Evolutionary conservation across 2,329 filamentous ascomycete species (phyloP), one percentile per base, ranked within the genome.

Genomic region (Aspergillus ibericus): DNA sequence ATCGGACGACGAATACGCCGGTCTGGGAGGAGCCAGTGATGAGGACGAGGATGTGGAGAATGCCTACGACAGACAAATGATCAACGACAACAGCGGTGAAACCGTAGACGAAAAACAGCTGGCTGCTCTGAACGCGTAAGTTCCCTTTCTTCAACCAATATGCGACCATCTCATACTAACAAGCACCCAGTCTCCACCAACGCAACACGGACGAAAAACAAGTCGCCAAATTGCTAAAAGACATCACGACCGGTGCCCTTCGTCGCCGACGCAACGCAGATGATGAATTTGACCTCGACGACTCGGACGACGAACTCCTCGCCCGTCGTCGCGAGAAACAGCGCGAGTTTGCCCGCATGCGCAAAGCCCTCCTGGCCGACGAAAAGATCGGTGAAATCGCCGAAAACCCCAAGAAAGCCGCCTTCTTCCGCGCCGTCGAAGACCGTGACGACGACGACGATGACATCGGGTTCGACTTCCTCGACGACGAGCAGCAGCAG

Each of bases 1-100:
- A 77, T 99, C 95, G 0, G 96, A 99, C 72, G 95, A 99, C 72
- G 95, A 99, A 75, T 99, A 98, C 73, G 93, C 93, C 38, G 95
- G 95, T 4, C 82, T 99, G 9, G 95, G 95, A 65, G 95, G 95
- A 62, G 89, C 82, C 10, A 93, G 93, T 74, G 93, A 93, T 60
- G 93, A 98, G 65, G 91, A 93, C 63, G 88, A 87, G 46, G 88
- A 84, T 42, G 88, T 88, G 56, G 90, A 92, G 59, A 85, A 91
- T 59, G 89, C 88, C 35, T 86, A 90, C 58, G 85, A 95, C 62
- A 85, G 89, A 66, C 88, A 92, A 62, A 96, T 99, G 86, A 96
- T 99, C 70, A 90, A 95, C 68, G 93, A 98, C 69, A 86, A 89
- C 22, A 86, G 85, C 56, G 85, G 87, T 32, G 88, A 93, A 63